Evolutionary conservation across 495 filamentous ascomycete species (phyloP), one percentile per base, ranked within the genome.

Genomic region (Lasiosphaeris hirsuta): DNA sequence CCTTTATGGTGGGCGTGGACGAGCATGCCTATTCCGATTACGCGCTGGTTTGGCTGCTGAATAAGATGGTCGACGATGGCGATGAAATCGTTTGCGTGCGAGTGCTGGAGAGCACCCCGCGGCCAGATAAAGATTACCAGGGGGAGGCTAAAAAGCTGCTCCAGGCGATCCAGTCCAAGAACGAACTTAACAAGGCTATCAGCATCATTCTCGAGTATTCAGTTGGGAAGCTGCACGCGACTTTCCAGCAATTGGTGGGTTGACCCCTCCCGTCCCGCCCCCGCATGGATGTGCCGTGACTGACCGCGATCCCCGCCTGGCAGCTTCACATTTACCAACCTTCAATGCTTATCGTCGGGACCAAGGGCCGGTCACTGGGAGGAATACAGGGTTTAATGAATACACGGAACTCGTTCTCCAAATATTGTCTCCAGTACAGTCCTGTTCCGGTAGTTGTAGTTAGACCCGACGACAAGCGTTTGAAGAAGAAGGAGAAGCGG

Each of bases 391-490:
- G 89, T 44, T 80, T 97, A n/a, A 81, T 97, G 30, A 88, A 88
- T 11, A 78, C 79, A 43, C 76, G 79, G 33, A 94, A 90, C 60
- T 96, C 91, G 0, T 91, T 97, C 54, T 96, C 91, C 30, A 96
- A 97, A 66, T 98, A 96, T 75, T 97, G 94, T 62, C 80, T 97
- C 10, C 93, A 97, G 68, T 90, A 96, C 71, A 96, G 90, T 7
- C 94, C 94, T 1, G 89, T 98, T 15, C 94, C 94, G n/a, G 93
- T 97, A 2, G 90, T 97, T 37, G 95, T 98, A 34, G 94, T 97
- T 38, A 85, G 94, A 1, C 92, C 94, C 46, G 88, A 87, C 23
- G 85, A 90, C 51, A 96, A 97, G 74, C 88, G 94, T 5, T 81
- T 86, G 61, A 96, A 95, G 73, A 96, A 95, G 71, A 96, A 96